A percentile compares a stretch with the other conserved stretches of the same genome.
phyloP scores from a whole-genome alignment of 2,329 filamentous ascomycete genomes.

The Aureobasidium namibiae region DNA sequence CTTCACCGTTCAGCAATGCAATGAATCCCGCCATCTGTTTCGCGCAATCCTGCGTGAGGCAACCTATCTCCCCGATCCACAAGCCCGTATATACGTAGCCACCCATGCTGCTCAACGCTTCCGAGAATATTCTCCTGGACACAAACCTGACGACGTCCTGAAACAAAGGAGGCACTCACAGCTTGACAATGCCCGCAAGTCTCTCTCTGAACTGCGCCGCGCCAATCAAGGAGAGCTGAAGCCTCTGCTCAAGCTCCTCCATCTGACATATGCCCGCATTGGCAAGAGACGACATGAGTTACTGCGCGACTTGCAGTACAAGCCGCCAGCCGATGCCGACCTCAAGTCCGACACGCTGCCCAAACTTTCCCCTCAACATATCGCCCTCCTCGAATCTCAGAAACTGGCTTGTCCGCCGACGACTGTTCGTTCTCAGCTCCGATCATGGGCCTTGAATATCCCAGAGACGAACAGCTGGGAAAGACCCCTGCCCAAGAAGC shows the following conservation, averaged over 20 bases:
- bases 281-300: conserved; percentile 46
- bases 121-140: conserved; percentile 30
- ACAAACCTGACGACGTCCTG: conserved; percentile 16
- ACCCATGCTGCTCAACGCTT: conserved; percentile 42
- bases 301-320: conserved; percentile 26
- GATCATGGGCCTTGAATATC: conserved; percentile 13
- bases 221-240: conserved; percentile 49
- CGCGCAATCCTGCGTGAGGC: conserved; percentile 51
- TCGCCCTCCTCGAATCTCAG: conserved; percentile 26
- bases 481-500: conserved; percentile 36
- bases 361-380: conserved; percentile 26
- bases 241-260: conserved; percentile 45
- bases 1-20: conserved; percentile 1
- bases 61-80: conserved; percentile 52
- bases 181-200: conserved; percentile 30
- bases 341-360: conserved; percentile 20
- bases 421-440: conserved; percentile 20
- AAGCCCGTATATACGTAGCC: conserved; percentile 43
- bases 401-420: conserved; percentile 22
- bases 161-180: not conserved
- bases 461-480: conserved; percentile 37
- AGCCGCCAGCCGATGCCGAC: not conserved
- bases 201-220: conserved; percentile 37
- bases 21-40: conserved; percentile 37
- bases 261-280: conserved; percentile 48